Conservation (phyloP, 805 yeast genomes). For the Metschnikowia proteae region DNA sequence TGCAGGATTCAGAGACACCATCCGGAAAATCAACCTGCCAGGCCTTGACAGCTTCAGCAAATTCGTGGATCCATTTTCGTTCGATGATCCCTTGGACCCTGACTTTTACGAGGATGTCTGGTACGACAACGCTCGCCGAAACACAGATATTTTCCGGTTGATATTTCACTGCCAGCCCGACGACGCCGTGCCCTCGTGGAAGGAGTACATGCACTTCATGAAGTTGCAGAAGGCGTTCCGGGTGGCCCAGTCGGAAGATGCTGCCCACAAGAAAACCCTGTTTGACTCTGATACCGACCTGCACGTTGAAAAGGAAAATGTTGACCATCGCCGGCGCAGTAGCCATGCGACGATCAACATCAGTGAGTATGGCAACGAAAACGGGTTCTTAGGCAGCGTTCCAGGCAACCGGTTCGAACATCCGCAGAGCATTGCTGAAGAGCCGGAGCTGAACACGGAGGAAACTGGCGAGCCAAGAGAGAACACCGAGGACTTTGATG, state of each 20-base stretch:
- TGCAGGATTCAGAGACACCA: conserved; percentile 37
- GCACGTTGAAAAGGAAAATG: neutral
- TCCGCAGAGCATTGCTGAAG: conserved; percentile 10
- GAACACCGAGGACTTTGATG: neutral
- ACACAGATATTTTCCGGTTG: conserved; percentile 74
- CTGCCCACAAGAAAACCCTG: conserved; percentile 24
- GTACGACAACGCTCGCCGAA: conserved; percentile 78
- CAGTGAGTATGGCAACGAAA: conserved; percentile 25
- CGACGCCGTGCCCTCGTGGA: conserved; percentile 85
- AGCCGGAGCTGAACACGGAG: neutral
- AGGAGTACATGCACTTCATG: conserved; percentile 72
- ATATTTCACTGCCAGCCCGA: conserved; percentile 96
- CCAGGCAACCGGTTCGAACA: conserved; percentile 20
- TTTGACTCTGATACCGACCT: conserved; percentile 18
- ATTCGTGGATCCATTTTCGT: conserved; percentile 82
- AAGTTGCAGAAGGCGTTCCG: conserved; percentile 57
- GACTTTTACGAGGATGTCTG: conserved; percentile 82
- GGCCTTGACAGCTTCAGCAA: conserved; percentile 32
- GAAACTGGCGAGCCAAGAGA: neutral
- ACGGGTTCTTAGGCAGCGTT: conserved; percentile 31
- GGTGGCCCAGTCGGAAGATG: conserved; percentile 35
- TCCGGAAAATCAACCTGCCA: conserved; percentile 39
- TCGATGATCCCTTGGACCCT: conserved; percentile 82
- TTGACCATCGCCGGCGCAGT: conserved; percentile 11
- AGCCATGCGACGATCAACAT: conserved; percentile 27